Conservation (phyloP, 2,329 filamentous ascomycete species). For the Ceratocystis lukuohia region DNA sequence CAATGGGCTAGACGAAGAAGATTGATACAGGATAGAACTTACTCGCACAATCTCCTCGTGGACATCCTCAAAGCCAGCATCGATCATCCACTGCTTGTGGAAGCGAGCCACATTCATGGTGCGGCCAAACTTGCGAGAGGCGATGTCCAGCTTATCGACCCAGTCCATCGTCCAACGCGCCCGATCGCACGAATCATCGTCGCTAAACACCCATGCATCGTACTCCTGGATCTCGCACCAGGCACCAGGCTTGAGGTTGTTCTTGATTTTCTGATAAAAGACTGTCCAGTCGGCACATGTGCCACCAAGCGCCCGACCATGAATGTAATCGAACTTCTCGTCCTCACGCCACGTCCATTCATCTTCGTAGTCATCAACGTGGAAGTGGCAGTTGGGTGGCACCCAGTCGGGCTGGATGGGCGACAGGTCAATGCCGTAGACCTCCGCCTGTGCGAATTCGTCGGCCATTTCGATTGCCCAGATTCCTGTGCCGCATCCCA, state of each 20-base stretch:
- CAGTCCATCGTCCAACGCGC: conserved; percentile 31
- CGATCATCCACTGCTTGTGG: conserved; percentile 29
- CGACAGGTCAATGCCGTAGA: conserved; percentile 41
- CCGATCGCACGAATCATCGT: conserved; percentile 29
- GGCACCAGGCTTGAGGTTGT: conserved; percentile 27
- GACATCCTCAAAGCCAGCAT: conserved; percentile 30
- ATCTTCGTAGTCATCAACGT: conserved; percentile 52
- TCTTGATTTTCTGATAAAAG: conserved; percentile 25
- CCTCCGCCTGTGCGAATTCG: conserved; percentile 27
- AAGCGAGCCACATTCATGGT: conserved; percentile 29
- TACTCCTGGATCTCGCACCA: conserved; percentile 31
- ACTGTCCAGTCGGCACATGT: conserved; percentile 26
- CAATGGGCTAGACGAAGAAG: too few relatives aligned
- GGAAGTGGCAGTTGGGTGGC: conserved; percentile 49
- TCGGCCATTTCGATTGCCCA: conserved; percentile 39
- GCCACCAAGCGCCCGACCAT: conserved; percentile 21
- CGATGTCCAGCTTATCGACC: conserved; percentile 28
- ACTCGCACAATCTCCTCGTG: conserved; percentile 25
- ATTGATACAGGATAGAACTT: conserved; percentile 14
- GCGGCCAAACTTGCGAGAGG: conserved; percentile 29
- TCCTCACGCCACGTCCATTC: conserved; percentile 32
- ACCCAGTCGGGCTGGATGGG: conserved; percentile 46
- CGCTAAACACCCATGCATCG: conserved; percentile 29
- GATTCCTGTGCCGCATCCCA: conserved; percentile 49
- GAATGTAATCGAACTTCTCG: conserved; percentile 28